Base-by-base conservation (phyloP, 805 yeast genomes). In the Candida sithepensis region DNA sequence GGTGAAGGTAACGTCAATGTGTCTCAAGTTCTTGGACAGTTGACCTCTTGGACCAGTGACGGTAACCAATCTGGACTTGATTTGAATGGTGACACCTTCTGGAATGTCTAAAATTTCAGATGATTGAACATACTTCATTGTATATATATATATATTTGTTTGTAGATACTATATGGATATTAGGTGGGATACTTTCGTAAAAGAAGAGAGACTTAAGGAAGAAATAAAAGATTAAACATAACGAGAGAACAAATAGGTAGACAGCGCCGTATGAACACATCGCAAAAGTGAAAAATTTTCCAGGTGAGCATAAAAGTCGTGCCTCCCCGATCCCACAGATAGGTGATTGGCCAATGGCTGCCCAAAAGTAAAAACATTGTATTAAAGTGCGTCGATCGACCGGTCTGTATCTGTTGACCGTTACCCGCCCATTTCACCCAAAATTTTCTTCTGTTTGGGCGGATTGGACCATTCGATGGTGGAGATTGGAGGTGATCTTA, bases 21-120 rank as follows among this genome's bases (percentile, higher is more conserved):
- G 99, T 72, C 85, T 83, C 72, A 92, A 81, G 80, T 86, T 81
- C 85, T 94, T 92, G 78, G 74, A 70, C 71, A 92, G 80, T 61
- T 81, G 78, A 77, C 99, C 99, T 81, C 98, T 91, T 79, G 99
- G 99, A 65, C 99, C 99, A 67, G 85, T 81, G 63, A 94, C 98
- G 65, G 82, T 84, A 72, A 94, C 75, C 68, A 68, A 64, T 81
- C 99, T 88, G 74, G 98, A 82, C 75, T 89, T 87, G 84, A 94
- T 92, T 71, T 77, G 74, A 64, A 94, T 87, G 65, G 85, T 79
- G 59, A 94, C 99, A 69, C 88, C 96, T 75, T 87, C 96, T 75
- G 99, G 98, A 73, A 79, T 69, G 34, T 70, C 80, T 66, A 79
- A 69, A 64, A 69, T 61, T 70, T 79, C 82, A 63, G 75, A 78